Evolutionary conservation across 768 basidiomycete genomes (phyloP).

Genomic region (Hygrophorus pudorinus): DNA sequence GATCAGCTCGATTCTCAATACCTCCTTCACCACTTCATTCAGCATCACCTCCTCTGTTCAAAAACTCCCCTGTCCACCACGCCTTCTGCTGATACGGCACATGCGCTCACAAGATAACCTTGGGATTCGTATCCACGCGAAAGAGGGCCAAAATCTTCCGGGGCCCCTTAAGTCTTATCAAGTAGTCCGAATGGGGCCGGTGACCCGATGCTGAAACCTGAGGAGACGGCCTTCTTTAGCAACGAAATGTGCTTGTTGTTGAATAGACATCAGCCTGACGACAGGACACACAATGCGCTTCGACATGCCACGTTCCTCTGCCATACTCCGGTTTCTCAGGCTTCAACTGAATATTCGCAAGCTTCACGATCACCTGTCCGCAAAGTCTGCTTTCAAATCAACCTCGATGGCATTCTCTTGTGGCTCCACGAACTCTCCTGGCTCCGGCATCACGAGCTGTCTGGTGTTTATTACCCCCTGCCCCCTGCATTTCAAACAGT

Average conservation of each 20-base stretch:
- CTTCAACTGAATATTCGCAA: slow-evolving; percentile 22
- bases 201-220: slow-evolving; percentile 33
- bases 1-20: slow-evolving; percentile 22
- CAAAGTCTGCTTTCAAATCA: slow-evolving; percentile 8
- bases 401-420: not conserved
- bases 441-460: slow-evolving; percentile 9
- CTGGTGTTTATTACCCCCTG: slow-evolving; percentile 6
- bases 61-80: slow-evolving; percentile 17
- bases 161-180: slow-evolving; percentile 26
- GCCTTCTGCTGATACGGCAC: slow-evolving; percentile 19
- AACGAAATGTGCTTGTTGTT: slow-evolving; percentile 19
- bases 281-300: slow-evolving; percentile 13
- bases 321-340: slow-evolving; percentile 26
- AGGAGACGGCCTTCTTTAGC: slow-evolving; percentile 26
- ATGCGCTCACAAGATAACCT: slow-evolving; percentile 17
- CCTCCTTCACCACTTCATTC: slow-evolving; percentile 16
- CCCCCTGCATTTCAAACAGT: slow-evolving; percentile 2
- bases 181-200: slow-evolving; percentile 24
- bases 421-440: slow-evolving; percentile 8
- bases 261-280: not conserved
- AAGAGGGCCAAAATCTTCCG: slow-evolving; percentile 32
- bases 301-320: slow-evolving; percentile 32
- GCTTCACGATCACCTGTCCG: slow-evolving; percentile 21
- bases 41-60: slow-evolving; percentile 3
- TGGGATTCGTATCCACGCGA: slow-evolving; percentile 24